Base-by-base conservation (phyloP, 768 basidiomycete genomes). In the Galerina marginata region DNA sequence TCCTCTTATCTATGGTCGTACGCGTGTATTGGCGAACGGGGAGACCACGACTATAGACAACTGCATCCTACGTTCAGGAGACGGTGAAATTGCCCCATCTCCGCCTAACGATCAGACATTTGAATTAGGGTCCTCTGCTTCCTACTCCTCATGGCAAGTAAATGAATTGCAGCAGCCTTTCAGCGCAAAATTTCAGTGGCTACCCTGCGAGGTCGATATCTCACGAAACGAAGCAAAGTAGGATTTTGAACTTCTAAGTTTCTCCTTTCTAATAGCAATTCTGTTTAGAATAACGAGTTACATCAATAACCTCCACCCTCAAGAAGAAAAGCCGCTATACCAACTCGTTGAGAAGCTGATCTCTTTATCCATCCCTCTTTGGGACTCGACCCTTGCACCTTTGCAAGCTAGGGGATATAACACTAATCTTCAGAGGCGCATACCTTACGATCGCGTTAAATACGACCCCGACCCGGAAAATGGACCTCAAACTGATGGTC, bases 251-350 rank as follows among this genome's bases (percentile, higher is more conserved):
- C 1, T 33, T n/a, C n/a, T n/a, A 52, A 15, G 12, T 26, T 10
- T 15, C 49, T n/a, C 25, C 56, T 39, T 46, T 2, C 29, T n/a
- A 7, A 26, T 29, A 16, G 23, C 36, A 6, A 39, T 9, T 14
- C 15, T 26, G 29, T 25, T 9, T n/a, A 75, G 74, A 50, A 73
- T 75, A n/a, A 71, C 61, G 9, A 74, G 72, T 14, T 81, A 82
- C 63, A 80, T 81, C 69, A 81, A 80, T 58, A 79, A 79, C 43
- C 67, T 81, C 14, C 72, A 79, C 54, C 80, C 78, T 1, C 45
- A 58, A 9, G 56, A 59, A 15, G 63, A 68, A 53, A 58, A 58
- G 43, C 26, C 56, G 12, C 71, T 79, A 10, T 75, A 74, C 58
- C 12, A 38, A 10, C 55, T 72, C 9, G 58, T 77, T 16, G 69